Base-by-base conservation (phyloP, 768 basidiomycete genomes). In the Lactifluus echinatus region DNA sequence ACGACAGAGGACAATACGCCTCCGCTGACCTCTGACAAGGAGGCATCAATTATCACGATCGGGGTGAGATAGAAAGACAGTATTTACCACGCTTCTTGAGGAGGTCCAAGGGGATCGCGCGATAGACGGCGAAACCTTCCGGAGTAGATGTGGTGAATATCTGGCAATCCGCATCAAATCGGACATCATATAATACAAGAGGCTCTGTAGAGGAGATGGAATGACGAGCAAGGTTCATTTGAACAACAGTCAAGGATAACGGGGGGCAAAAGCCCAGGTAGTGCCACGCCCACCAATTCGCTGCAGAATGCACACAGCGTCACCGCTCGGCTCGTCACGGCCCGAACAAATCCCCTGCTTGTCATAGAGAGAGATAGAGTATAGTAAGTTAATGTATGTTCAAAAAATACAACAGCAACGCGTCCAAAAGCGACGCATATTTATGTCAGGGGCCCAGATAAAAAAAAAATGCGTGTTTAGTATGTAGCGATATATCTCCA, bases 141-240 rank as follows among this genome's bases (percentile, higher is more conserved):
- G 84, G 84, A 5, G 88, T 90, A 4, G 87, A 78, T 19, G 82
- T 76, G 0, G 91, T 88, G 72, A 93, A 93, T 69, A 92, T 86
- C 62, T 78, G 76, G 65, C 79, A 84, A 63, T 88, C 87, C n/a
- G 84, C 71, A 65, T 92, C 89, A 65, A 93, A 89, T 60, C 80
- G 80, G 57, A 83, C 82, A 73, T 92, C 84, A 59, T 85, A 76
- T 65, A 93, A 80, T 65, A 84, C 81, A 54, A 89, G 77, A 2
- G 89, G 89, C 56, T 74, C 77, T 37, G 88, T 85, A 23, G 89
- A 74, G 59, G 85, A 82, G 73, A 93, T 90, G 36, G 85, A 83
- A 69, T 89, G 87, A 66, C 90, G 83, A 65, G 84, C 89, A 67
- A 92, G 76, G 77, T 93, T 90, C 89, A 93, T 93, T 73, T 74